Evolutionary conservation across 1,284 basidiomycete genomes (phyloP).

Genomic region (Ceratobasidium papillatum): DNA sequence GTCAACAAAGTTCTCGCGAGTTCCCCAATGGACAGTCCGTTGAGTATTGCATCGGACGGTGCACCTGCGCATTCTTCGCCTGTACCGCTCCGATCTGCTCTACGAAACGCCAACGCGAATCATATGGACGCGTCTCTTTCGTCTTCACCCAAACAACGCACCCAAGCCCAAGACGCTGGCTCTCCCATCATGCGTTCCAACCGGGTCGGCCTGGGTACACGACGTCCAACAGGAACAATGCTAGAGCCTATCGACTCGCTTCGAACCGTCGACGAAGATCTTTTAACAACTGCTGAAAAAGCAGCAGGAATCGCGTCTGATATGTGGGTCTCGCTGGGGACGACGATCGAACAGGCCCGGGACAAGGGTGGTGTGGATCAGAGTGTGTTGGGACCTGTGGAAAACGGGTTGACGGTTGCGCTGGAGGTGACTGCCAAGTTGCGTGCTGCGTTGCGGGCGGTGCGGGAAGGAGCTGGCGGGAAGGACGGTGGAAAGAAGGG

Average conservation of each 20-base stretch:
- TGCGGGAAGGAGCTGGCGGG: slow-evolving; percentile 59
- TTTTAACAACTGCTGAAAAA: slow-evolving; percentile 70
- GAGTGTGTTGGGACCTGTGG: background rate
- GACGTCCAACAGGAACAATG: slow-evolving; percentile 35
- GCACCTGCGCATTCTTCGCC: slow-evolving; percentile 15
- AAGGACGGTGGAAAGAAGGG: slow-evolving; percentile 61
- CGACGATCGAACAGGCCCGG: slow-evolving; percentile 17
- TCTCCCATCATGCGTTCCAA: slow-evolving; percentile 51
- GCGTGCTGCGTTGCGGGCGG: slow-evolving; percentile 60
- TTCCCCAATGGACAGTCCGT: slow-evolving; percentile 26
- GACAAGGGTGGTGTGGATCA: slow-evolving; percentile 8
- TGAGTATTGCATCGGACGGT: slow-evolving; percentile 21
- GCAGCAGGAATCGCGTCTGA: slow-evolving; percentile 74
- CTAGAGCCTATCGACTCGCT: slow-evolving; percentile 59
- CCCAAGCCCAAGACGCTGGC: slow-evolving; percentile 51
- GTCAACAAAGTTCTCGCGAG: slow-evolving; percentile 3
- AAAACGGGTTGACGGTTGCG: slow-evolving; percentile 63
- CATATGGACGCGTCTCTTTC: background rate
- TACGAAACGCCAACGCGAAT: slow-evolving; percentile 11
- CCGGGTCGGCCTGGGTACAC: slow-evolving; percentile 7
- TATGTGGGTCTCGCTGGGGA: slow-evolving; percentile 60
- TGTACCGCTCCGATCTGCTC: slow-evolving; percentile 11
- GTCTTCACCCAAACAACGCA: slow-evolving; percentile 33
- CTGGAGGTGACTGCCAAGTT: slow-evolving; percentile 66
- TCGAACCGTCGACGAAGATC: slow-evolving; percentile 66